phyloP scores from a whole-genome alignment of 441 rosid species.

The Syzygium malaccense region DNA sequence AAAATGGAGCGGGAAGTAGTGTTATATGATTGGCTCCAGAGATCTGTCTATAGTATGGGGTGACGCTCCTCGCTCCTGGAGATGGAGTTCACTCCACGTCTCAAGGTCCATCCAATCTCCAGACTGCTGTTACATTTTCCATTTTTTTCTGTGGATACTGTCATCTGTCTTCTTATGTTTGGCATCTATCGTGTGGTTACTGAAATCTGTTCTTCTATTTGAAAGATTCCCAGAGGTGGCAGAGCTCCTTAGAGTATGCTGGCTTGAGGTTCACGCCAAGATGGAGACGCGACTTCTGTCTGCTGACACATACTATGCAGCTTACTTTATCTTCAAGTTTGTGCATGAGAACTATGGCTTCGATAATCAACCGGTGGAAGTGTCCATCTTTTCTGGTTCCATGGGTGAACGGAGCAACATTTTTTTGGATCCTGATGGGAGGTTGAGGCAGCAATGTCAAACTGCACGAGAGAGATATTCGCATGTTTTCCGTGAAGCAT shows the following conservation, averaged over 20 bases:
- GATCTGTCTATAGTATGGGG: not conserved
- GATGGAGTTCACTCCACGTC: not conserved
- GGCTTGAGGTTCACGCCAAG: constrained; percentile 11
- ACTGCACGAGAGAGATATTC: too few species aligned
- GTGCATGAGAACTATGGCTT: not conserved
- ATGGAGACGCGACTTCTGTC: too few species aligned
- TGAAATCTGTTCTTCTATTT: not conserved
- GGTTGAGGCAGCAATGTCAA: not conserved
- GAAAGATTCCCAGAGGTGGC: constrained; percentile 9
- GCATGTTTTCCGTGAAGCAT: not conserved
- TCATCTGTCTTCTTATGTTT: not conserved
- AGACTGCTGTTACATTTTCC: not conserved
- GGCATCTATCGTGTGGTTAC: not conserved
- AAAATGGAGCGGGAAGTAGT: not conserved
- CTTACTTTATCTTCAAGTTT: too few species aligned
- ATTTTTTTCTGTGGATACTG: not conserved
- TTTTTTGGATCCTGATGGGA: not conserved
- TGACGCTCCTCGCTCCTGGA: rapidly evolving
- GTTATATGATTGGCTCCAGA: not conserved
- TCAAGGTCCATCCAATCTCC: not conserved
- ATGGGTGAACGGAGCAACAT: not conserved
- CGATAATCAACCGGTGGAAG: not conserved
- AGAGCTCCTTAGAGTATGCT: not conserved
- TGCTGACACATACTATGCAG: too few species aligned
- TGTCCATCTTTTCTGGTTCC: not conserved